Evolutionary conservation across 768 basidiomycete genomes (phyloP), one percentile per base, ranked within the genome.

Genomic region (Leccinum disarticulatum): DNA sequence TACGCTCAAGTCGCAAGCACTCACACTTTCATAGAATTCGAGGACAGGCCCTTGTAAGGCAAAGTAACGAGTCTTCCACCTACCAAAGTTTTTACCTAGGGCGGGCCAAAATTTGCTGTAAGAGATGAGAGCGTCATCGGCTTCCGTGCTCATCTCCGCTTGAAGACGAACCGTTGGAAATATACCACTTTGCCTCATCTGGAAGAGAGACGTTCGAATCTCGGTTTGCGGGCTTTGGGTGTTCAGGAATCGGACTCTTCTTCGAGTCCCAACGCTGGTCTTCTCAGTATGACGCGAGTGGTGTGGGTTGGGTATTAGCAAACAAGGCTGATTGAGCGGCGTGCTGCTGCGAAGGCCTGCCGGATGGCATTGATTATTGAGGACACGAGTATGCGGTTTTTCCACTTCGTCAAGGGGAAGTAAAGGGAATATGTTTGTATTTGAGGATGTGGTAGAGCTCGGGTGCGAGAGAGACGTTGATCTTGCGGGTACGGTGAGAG

Each of bases 11-110:
- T 52, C 51, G 52, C 36, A 31, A 31, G 60, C 19, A 85, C 94
- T 77, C 75, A 98, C 95, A 68, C 86, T 88, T 76, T 98, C 97
- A 67, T 91, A 99, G 74, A 98, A 99, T 68, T 96, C 93, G 54
- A 98, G 80, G 1, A 90, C 83, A 3, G 93, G 88, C 0, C 95
- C 94, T 73, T 93, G 88, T 27, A 98, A 80, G 8, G 98, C 93
- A 68, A 98, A 98, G 74, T 87, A 99, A 49, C 97, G 83, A 27
- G 93, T 93, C 71, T 96, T 95, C 96, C 93, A 95, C 2, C 96
- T 95, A 49, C 97, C 97, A 75, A 98, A 98, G 69, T 93, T 97
- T 79, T 98, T 94, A 22, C 95, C 95, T 59, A 94, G 83, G 58
- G 22, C 11, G 43, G 10, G 64, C 55, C 55, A 64, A 52, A 36